phyloP scores from a whole-genome alignment of 805 yeast species.

The Candida endomychidarum region DNA sequence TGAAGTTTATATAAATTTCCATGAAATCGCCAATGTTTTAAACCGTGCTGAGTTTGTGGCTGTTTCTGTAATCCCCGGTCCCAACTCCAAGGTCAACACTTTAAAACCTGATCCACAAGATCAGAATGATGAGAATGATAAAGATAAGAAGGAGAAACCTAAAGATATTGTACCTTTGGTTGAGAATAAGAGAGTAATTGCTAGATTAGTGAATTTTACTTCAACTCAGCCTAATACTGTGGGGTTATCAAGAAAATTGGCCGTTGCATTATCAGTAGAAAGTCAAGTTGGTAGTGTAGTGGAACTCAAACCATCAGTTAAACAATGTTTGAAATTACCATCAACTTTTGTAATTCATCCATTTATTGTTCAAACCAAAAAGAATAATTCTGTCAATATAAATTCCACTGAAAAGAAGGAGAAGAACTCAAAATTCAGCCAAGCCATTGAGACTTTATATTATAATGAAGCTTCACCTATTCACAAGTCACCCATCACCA shows the following conservation, averaged over 20 bases:
- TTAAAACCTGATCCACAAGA: constrained; percentile 14
- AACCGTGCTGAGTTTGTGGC: constrained; percentile 45
- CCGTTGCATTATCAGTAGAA: constrained; percentile 56
- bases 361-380: constrained; percentile 45
- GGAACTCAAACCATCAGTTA: constrained; percentile 47
- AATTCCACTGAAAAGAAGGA: constrained; percentile 31
- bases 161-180: constrained; percentile 17
- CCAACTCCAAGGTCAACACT: constrained; percentile 28
- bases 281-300: constrained; percentile 52
- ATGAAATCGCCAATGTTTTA: constrained; percentile 34
- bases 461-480: constrained; percentile 19
- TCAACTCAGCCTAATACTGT: constrained; percentile 35
- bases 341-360: constrained; percentile 53
- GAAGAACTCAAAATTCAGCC: constrained; percentile 18
- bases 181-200: constrained; percentile 48
- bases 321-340: constrained; percentile 37
- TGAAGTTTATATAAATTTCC: constrained; percentile 47
- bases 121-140: constrained; percentile 7
- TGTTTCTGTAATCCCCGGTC: constrained; percentile 55
- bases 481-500: constrained; percentile 45
- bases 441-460: constrained; percentile 20
- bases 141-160: constrained; percentile 7
- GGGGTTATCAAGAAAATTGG: constrained; percentile 53
- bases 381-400: constrained; percentile 27
- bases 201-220: constrained; percentile 45